phyloP scores from a whole-genome alignment of 371 early-diverging fungal species.

The Syncephalastrum sp. region DNA sequence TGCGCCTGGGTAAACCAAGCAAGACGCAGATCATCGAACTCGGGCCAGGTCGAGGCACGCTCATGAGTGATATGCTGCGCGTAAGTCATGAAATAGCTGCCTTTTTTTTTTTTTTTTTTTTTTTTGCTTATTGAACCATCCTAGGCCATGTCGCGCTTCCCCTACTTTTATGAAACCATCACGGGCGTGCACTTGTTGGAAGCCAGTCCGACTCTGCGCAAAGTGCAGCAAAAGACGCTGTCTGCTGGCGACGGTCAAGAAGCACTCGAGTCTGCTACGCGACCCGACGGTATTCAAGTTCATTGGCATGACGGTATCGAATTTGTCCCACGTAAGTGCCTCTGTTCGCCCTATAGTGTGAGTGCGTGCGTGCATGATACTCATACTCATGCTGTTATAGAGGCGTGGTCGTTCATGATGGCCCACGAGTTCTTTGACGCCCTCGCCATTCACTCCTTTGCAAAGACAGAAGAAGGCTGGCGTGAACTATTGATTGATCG shows the following conservation, averaged over 20 bases:
- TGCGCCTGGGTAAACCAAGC: conserved; percentile 55
- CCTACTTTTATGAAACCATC: conserved; percentile 62
- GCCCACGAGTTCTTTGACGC: conserved; percentile 98
- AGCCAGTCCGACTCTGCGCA: conserved; percentile 76
- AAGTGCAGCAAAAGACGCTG: conserved; percentile 64
- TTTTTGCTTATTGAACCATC: conserved; percentile 6
- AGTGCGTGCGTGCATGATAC: no score
- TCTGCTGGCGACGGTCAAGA: conserved; percentile 44
- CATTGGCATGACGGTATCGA: conserved; percentile 76
- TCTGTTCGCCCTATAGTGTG: no score
- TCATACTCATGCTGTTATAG: conserved; percentile 19
- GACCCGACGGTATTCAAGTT: conserved; percentile 55
- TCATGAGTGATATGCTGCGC: conserved; percentile 91
- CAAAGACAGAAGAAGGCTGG: conserved; percentile 81
- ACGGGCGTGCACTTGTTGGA: conserved; percentile 79
- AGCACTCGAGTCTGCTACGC: conserved; percentile 28
- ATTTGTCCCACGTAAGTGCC: conserved; percentile 55
- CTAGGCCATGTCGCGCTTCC: conserved; percentile 65
- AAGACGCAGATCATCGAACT: conserved; percentile 81
- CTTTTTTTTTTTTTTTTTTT: no score
- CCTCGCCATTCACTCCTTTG: conserved; percentile 70
- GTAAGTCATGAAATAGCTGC: conserved; percentile 31
- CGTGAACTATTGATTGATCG: conserved; percentile 86
- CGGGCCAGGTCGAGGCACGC: conserved; percentile 94
- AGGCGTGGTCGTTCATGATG: conserved; percentile 61